Percentiles rank a stretch among this genome's conserved stretches.
Conservation (phyloP, 2,329 filamentous ascomycete genomes). For the Endocalyx cinctus region DNA sequence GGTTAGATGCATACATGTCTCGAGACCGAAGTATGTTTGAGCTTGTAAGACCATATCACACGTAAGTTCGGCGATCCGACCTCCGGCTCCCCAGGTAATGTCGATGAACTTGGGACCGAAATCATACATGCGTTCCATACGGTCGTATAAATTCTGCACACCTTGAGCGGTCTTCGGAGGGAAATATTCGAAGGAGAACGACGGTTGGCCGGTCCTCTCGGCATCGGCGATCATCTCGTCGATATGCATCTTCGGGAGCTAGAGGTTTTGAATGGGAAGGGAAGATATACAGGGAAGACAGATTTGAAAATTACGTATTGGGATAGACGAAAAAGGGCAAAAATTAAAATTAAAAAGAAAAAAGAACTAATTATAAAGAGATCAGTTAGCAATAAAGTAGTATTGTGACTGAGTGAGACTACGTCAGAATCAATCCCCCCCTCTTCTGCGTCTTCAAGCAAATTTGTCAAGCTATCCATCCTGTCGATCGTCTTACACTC, state of each 20-base stretch:
- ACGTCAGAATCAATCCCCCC: too few species aligned
- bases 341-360: neutral
- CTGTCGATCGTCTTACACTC: too few species aligned
- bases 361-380: conserved; percentile 1
- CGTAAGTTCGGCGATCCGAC: conserved; percentile 83
- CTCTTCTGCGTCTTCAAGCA: conserved; percentile 3
- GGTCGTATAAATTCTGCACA: conserved; percentile 98
- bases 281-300: neutral
- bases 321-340: conserved; percentile 1
- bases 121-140: conserved; percentile 98
- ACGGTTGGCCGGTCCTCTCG: conserved; percentile 72
- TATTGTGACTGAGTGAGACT: too few species aligned
- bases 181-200: conserved; percentile 99
- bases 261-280: neutral
- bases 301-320: too few species aligned
- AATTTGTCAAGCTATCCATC: too few species aligned
- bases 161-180: conserved; percentile 95
- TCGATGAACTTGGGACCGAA: conserved; percentile 95
- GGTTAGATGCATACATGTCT: conserved; percentile 98
- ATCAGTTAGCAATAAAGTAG: too few species aligned
- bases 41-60: conserved; percentile 97
- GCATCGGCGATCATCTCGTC: conserved; percentile 83
- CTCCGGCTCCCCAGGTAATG: conserved; percentile 96
- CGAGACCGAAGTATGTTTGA: conserved; percentile 89
- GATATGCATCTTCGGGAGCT: conserved; percentile 75